Evolutionary conservation across 306 rosid species (phyloP), one percentile per base, ranked within the genome.

Genomic region (Luffa acutangula): DNA sequence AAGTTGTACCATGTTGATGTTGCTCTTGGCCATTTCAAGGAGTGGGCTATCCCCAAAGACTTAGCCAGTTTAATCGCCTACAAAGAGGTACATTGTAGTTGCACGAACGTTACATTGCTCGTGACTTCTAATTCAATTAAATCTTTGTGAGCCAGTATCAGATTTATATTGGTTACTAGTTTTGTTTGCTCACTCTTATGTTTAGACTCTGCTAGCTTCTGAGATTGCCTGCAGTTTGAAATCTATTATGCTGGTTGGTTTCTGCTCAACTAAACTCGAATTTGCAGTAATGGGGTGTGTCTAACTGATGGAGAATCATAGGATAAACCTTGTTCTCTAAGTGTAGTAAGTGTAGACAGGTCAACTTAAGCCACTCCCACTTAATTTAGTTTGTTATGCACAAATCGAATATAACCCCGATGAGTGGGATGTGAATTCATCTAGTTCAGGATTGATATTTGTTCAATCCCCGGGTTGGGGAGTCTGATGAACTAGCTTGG

Each of bases 21-120:
- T 80, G 88, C 87, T 65, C 98, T 93, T 66, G 90, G 76, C 53
- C 97, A 96, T 84, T 96, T 93, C 85, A 96, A 96, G 91, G 90
- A 85, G 1, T 96, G 99, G 99, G 73, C 79, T 63, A 86, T 91
- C 75, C 98, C 99, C 25, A 87, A 77, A 75, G 80, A 66, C 64
- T 87, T 93, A 78, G 11, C 86, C 15, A 66, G 83, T 82, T 85
- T 89, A 83, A 82, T 80, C 85, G 80, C 84, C 80, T 93, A 96
- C 88, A 81, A 79, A 6, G 79, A 91, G 97, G 81, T 78, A 78
- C 21, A 17, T 14, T 74, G 6, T 74, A 3, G 78, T 46, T 5
- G 31, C 46, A 72, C 45, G 0, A 3, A 14, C 21, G 20, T 3
- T 73, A 31, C 7, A 13, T 7, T 25, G 42, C 20, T 42, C 1